Conservation (phyloP, 208 protist species). For the Zelonia costaricensis region DNA sequence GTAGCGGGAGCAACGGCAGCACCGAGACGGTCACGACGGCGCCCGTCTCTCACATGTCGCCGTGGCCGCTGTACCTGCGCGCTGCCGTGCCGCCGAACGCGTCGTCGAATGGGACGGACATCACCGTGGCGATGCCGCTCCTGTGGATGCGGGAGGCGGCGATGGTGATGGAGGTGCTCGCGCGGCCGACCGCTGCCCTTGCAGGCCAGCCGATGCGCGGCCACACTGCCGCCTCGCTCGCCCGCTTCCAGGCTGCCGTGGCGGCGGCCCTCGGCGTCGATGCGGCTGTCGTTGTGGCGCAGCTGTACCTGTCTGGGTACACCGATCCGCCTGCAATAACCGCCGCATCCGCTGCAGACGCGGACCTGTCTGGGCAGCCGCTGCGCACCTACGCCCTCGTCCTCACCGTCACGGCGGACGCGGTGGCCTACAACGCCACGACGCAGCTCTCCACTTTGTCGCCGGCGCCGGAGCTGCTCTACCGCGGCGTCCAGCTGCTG, state of each 20-base stretch:
- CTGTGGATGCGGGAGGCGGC: conserved; percentile 29
- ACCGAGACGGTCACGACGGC: too few relatives aligned
- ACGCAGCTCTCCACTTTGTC: conserved; percentile 15
- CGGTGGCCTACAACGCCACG: conserved; percentile 20
- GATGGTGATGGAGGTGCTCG: conserved; percentile 31
- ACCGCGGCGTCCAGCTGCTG: conserved; percentile 37
- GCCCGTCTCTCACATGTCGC: conserved; percentile 2
- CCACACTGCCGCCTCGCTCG: conserved; percentile 17
- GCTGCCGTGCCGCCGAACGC: not conserved
- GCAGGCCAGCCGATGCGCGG: conserved; percentile 13
- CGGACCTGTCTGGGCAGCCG: not conserved
- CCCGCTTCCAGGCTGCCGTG: conserved; percentile 33
- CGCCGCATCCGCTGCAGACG: not conserved
- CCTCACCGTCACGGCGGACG: conserved; percentile 32
- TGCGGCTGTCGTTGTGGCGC: conserved; percentile 26
- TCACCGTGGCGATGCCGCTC: not conserved
- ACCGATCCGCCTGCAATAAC: conserved; percentile 5
- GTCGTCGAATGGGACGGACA: not conserved
- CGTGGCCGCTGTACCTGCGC: conserved; percentile 22
- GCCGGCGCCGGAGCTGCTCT: conserved; percentile 46
- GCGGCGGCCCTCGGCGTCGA: conserved; percentile 27
- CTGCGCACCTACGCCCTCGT: conserved; percentile 51
- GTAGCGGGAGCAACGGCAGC: not conserved
- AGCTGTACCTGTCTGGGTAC: conserved; percentile 24
- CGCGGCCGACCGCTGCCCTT: conserved; percentile 5